Base-by-base conservation (phyloP, 148 eudicot genomes). In the Bassia scoparia region DNA sequence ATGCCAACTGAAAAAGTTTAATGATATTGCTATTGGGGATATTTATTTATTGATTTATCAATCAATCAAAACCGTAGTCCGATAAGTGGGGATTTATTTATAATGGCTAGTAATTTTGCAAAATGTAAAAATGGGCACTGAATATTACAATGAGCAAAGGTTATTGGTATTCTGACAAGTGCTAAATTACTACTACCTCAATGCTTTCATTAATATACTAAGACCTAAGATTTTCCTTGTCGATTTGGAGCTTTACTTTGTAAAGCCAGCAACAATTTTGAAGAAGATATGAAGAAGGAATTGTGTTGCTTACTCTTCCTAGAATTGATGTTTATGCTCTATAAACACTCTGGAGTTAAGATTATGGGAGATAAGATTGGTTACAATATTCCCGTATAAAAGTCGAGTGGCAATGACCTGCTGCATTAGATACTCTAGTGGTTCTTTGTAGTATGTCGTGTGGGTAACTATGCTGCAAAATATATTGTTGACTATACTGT, bases 391-490 rank as follows among this genome's bases (percentile, higher is more conserved):
- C 16, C 15, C 35, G 14, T 27, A 11, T 59, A 6, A 59, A 17
- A 5, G 35, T 59, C 30, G 35, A 9, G 29, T 27, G 35, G 29
- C 20, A 0, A 62, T 62, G 24, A 41, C 12, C 41, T 65, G 30
- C 50, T 65, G 29, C 52, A 37, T 21, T 35, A 63, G 29, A 37
- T 35, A 7, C 37, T 35, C 37, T 21, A 16, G 27, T 35, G 67
- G 48, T 23, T 63, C 16, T 63, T n/a, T n/a, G n/a, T n/a, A n/a
- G n/a, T n/a, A n/a, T 30, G 38, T 34, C 38, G n/a, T n/a, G 37
- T 12, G 14, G 60, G 43, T 60, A 18, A 59, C 26, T 46, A n/a
- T 30, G 3, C n/a, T 70, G 48, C 37, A 67, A 70, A 69, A 68
- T 21, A 41, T 63, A 29, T 71, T 67, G 27, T 7, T 70, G 26